These are phyloP conservation scores for Athelia sp. DNA, from an alignment of 1,284 basidiomycete genomes.

Conservation along the genomic window DNA sequence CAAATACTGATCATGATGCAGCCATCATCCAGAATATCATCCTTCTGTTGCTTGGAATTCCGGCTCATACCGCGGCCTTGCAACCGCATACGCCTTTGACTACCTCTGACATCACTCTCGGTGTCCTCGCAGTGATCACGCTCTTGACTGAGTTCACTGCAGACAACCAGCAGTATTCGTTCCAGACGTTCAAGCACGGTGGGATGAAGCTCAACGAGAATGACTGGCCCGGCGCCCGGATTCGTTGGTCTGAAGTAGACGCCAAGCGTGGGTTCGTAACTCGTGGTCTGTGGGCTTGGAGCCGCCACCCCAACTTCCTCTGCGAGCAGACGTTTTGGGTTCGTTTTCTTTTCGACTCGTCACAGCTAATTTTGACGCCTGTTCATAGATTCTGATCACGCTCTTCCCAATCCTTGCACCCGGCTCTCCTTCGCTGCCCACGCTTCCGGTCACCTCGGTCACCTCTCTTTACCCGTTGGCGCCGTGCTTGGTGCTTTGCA, in stretches of 20 bases:
- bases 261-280: slow-evolving; percentile 82
- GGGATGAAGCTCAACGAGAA: slow-evolving; percentile 34
- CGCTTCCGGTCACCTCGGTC: slow-evolving; percentile 15
- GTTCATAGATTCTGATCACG: slow-evolving; percentile 55
- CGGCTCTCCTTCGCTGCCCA: slow-evolving; percentile 31
- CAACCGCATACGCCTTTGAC: slow-evolving; percentile 53
- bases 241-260: slow-evolving; percentile 64
- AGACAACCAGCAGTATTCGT: slow-evolving; percentile 90
- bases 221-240: slow-evolving; percentile 63
- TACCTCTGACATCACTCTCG: slow-evolving; percentile 64
- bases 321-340: slow-evolving; percentile 92
- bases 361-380: too few species aligned
- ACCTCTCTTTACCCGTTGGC: slow-evolving; percentile 36
- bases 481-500: slow-evolving; percentile 55
- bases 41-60: slow-evolving; percentile 68
- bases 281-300: slow-evolving; percentile 80
- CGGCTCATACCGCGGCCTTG: slow-evolving; percentile 47
- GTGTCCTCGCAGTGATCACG: slow-evolving; percentile 51
- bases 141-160: slow-evolving; percentile 73
- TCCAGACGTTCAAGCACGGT: slow-evolving; percentile 74
- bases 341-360: slow-evolving; percentile 16
- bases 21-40: slow-evolving; percentile 77
- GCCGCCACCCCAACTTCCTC: slow-evolving; percentile 87
- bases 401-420: slow-evolving; percentile 58
- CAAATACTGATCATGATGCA: slow-evolving; percentile 20